These are phyloP conservation scores for Aspergillus campestris DNA, from an alignment of 495 filamentous ascomycete genomes.

Conservation along the genomic window DNA sequence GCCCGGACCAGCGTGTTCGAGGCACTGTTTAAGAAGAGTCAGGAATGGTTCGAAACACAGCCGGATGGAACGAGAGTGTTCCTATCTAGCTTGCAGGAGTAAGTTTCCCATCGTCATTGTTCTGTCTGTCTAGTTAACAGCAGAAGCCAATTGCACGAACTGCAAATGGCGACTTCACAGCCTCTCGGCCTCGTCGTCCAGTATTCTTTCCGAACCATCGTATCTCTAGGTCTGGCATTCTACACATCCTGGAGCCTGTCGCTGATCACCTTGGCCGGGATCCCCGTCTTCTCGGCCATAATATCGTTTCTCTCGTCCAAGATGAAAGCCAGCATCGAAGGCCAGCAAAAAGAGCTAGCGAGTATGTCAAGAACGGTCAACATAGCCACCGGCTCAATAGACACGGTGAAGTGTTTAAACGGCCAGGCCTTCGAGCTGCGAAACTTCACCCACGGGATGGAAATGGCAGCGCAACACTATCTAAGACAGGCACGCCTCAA, in stretches of 20 bases:
- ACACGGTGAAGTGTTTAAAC: constrained; percentile 84
- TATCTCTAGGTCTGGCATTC: constrained; percentile 62
- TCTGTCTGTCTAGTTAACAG: too few relatives aligned
- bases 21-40: constrained; percentile 59
- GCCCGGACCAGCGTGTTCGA: constrained; percentile 58
- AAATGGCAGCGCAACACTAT: constrained; percentile 55
- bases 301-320: constrained; percentile 49
- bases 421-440: constrained; percentile 60
- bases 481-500: constrained; percentile 56
- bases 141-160: constrained; percentile 66
- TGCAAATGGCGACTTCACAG: constrained; percentile 72
- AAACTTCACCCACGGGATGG: constrained; percentile 53
- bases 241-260: constrained; percentile 79
- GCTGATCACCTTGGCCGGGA: constrained; percentile 65
- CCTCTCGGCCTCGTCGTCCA: constrained; percentile 63
- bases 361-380: constrained; percentile 64
- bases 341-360: constrained; percentile 60
- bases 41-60: constrained; percentile 76
- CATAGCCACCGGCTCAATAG: constrained; percentile 63
- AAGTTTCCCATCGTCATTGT: constrained; percentile 13
- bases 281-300: constrained; percentile 58
- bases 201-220: constrained; percentile 49
- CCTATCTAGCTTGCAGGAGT: constrained; percentile 67
- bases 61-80: constrained; percentile 65
- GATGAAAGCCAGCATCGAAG: constrained; percentile 57